Evolutionary conservation across 805 yeast species (phyloP).

Genomic region (Martiniozyma abietophila): DNA sequence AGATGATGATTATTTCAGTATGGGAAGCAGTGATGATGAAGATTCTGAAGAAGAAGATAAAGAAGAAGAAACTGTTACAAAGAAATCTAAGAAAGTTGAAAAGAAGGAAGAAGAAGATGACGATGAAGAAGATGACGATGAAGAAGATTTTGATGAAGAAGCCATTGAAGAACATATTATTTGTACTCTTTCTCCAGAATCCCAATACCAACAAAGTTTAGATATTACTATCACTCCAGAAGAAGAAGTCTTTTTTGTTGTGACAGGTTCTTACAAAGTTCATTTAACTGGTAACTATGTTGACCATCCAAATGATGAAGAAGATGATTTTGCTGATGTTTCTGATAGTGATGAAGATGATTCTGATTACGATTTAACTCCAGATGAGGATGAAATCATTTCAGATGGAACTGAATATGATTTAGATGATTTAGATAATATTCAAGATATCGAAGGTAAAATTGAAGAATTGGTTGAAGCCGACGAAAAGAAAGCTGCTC

Average conservation of each 20-base stretch:
- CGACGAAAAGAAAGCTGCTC: no score
- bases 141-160: slow-evolving; percentile 55
- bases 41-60: slow-evolving; percentile 23
- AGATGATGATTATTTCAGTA: slow-evolving; percentile 28
- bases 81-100: slow-evolving; percentile 15
- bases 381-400: slow-evolving; percentile 62
- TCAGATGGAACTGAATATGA: slow-evolving; percentile 35
- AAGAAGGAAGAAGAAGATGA: slow-evolving; percentile 26
- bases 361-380: slow-evolving; percentile 60
- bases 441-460: slow-evolving; percentile 61
- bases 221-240: slow-evolving; percentile 87
- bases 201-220: slow-evolving; percentile 79
- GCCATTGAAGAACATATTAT: slow-evolving; percentile 78
- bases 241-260: slow-evolving; percentile 91
- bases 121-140: slow-evolving; percentile 48
- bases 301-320: slow-evolving; percentile 86
- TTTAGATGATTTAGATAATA: slow-evolving; percentile 57
- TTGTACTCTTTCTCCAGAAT: slow-evolving; percentile 83
- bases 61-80: slow-evolving; percentile 24
- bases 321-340: slow-evolving; percentile 41
- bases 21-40: slow-evolving; percentile 35
- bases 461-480: slow-evolving; percentile 67
- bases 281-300: slow-evolving; percentile 93
- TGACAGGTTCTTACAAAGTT: slow-evolving; percentile 89
- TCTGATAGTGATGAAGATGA: slow-evolving; percentile 41